Evolutionary conservation across 495 filamentous ascomycete genomes (phyloP).

Genomic region (Chaetomidium leptoderma): DNA sequence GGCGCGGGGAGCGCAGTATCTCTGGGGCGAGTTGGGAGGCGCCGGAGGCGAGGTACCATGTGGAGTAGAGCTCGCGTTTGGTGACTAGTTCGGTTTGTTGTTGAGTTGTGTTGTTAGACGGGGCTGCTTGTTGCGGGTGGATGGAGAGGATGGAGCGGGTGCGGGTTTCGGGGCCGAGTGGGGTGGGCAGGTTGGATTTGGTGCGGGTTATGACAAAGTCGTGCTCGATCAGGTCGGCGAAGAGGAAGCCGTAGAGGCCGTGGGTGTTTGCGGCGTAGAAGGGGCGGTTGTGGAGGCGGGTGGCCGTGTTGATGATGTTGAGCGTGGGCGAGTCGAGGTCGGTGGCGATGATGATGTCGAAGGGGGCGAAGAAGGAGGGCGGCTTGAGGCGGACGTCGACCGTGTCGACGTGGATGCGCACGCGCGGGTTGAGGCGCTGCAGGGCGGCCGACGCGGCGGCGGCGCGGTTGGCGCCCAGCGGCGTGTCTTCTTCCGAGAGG

Average conservation of each 20-base stretch:
- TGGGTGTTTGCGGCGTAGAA: slow-evolving; percentile 89
- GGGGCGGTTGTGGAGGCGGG: slow-evolving; percentile 65
- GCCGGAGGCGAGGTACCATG: slow-evolving; percentile 70
- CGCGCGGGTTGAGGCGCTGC: slow-evolving; percentile 83
- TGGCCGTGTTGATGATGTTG: slow-evolving; percentile 74
- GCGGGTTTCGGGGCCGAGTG: slow-evolving; percentile 60
- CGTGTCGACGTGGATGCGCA: slow-evolving; percentile 67
- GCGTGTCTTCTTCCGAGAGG: slow-evolving; percentile 57
- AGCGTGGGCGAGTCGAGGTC: slow-evolving; percentile 71
- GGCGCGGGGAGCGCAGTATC: slow-evolving; percentile 58
- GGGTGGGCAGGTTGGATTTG: slow-evolving; percentile 68
- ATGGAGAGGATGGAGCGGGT: slow-evolving; percentile 73
- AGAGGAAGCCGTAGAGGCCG: slow-evolving; percentile 91
- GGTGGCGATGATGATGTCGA: slow-evolving; percentile 87
- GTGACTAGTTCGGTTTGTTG: slow-evolving; percentile 77
- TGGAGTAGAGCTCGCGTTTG: slow-evolving; percentile 84
- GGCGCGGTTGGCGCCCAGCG: slow-evolving; percentile 79
- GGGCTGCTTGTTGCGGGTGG: slow-evolving; percentile 55
- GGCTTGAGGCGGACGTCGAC: slow-evolving; percentile 58
- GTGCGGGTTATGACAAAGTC: slow-evolving; percentile 82
- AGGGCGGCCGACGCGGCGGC: slow-evolving; percentile 75
- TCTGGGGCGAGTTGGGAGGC: slow-evolving; percentile 68
- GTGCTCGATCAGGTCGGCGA: slow-evolving; percentile 84
- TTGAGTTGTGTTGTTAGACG: slow-evolving; percentile 38
- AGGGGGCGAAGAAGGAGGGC: slow-evolving; percentile 67